A percentile compares a stretch with the other conserved stretches of the same genome.
Evolutionary conservation across 2,329 filamentous ascomycete species (phyloP).

Genomic region (Epichloe elymi): DNA sequence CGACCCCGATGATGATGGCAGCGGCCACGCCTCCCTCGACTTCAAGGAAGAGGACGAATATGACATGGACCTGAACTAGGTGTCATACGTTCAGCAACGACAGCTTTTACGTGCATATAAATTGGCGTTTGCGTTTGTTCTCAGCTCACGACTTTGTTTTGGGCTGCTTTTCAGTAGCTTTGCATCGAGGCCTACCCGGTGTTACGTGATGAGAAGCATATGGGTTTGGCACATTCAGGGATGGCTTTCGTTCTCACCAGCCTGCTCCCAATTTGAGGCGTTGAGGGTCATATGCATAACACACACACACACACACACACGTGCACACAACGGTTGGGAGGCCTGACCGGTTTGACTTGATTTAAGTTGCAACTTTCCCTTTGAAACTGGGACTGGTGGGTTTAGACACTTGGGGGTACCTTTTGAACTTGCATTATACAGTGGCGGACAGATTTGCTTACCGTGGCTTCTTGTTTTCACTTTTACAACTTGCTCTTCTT

Average conservation of each 20-base stretch:
- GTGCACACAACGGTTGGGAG: neutral
- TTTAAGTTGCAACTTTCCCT: neutral
- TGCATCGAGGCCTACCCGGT: constrained; percentile 1
- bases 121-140: constrained; percentile 9
- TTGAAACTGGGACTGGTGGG: neutral
- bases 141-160: neutral
- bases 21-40: constrained; percentile 51
- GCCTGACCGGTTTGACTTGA: neutral
- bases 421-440: constrained; percentile 4
- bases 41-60: constrained; percentile 96
- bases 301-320: constrained; percentile 3
- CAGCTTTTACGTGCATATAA: constrained; percentile 9
- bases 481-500: neutral
- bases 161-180: neutral
- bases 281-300: constrained; percentile 5
- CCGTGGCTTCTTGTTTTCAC: neutral
- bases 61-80: constrained; percentile 56
- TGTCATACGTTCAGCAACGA: constrained; percentile 5
- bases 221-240: neutral
- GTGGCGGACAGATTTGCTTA: constrained; percentile 4
- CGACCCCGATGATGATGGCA: constrained; percentile 58
- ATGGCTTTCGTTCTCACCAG: neutral
- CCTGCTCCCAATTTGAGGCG: neutral
- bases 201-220: neutral
- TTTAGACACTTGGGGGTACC: constrained; percentile 1